Evolutionary conservation across 331 rosid genomes (phyloP).

Genomic region (Malus hybrid): DNA sequence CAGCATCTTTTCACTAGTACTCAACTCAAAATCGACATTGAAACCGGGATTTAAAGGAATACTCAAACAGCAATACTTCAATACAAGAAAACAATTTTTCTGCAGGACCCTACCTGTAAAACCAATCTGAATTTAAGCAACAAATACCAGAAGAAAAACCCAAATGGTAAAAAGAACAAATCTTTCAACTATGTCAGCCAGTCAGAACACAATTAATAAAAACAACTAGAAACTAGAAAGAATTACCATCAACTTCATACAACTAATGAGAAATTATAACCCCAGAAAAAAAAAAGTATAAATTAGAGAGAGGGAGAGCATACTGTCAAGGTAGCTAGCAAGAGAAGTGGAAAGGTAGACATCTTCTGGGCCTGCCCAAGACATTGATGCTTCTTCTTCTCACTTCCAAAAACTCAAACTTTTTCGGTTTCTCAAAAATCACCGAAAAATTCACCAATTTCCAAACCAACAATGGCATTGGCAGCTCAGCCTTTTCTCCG

Average conservation of each 20-base stretch:
- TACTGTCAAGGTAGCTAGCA: conserved; percentile 97
- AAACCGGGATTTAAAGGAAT: neutral
- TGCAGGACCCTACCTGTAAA: neutral
- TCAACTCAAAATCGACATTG: neutral
- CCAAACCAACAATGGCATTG: conserved; percentile 73
- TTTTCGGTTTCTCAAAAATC: conserved; percentile 47
- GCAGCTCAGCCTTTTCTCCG: conserved; percentile 41
- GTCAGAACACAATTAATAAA: neutral
- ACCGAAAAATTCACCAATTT: conserved; percentile 30
- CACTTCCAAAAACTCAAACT: conserved; percentile 3
- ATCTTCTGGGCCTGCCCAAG: conserved; percentile 98
- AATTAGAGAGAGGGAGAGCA: conserved; percentile 17
- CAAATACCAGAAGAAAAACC: neutral
- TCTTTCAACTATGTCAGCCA: neutral
- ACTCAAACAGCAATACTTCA: neutral
- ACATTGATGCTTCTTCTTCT: conserved; percentile 38
- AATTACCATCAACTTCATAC: neutral
- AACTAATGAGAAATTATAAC: neutral
- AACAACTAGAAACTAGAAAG: neutral
- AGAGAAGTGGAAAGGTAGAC: conserved; percentile 93
- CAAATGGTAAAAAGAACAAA: neutral
- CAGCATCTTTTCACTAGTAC: neutral
- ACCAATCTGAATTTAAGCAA: neutral
- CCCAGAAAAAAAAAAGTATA: neutral
- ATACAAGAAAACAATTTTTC: neutral